Evolutionary conservation across 2,329 filamentous ascomycete species (phyloP), one percentile per base, ranked within the genome.

Genomic region (Cercospora citrullina): DNA sequence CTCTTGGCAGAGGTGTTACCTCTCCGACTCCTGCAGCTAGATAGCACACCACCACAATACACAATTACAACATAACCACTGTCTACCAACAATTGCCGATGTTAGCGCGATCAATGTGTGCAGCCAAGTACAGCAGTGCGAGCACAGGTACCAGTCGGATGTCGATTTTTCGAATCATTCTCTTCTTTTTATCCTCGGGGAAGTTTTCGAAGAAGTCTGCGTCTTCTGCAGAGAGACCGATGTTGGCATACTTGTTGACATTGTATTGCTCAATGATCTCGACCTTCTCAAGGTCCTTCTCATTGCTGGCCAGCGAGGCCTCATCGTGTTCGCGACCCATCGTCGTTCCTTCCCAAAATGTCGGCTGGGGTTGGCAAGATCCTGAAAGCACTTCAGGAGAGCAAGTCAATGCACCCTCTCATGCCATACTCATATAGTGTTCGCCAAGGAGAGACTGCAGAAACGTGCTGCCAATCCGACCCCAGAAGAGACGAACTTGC

Each of bases 231-330:
- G 70, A 70, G 1, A 73, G 65, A 2, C 72, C 71, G 14, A 74
- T 68, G 45, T 72, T 71, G 30, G 70, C 72, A 58, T 72, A 71
- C 36, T 68, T 69, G 64, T 73, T 72, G 51, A 63, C 63, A 53
- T 61, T 60, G 42, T 48, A 48, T 23, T 23, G 42, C 53, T 72
- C 71, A 21, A 71, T 68, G n/a, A 70, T 58, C 30, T 71, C 65
- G 31, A 73, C 68, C 63, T 72, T 71, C 60, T 74, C 72, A 6
- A 71, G 36, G 45, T 73, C 72, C 33, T 74, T 73, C 42, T 62
- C 65, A 53, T 72, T 64, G 26, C 70, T 70, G 57, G 55, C 61
- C 14, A 64, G 48, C 58, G 72, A 73, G 23, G 59, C 68, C 69
- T 39, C 51, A 16, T 33, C 59, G 30, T 57, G 65, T 33, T 60